These are phyloP conservation scores for Lycium barbarum DNA, from an alignment of 257 asterid species.

Conservation along the genomic window DNA sequence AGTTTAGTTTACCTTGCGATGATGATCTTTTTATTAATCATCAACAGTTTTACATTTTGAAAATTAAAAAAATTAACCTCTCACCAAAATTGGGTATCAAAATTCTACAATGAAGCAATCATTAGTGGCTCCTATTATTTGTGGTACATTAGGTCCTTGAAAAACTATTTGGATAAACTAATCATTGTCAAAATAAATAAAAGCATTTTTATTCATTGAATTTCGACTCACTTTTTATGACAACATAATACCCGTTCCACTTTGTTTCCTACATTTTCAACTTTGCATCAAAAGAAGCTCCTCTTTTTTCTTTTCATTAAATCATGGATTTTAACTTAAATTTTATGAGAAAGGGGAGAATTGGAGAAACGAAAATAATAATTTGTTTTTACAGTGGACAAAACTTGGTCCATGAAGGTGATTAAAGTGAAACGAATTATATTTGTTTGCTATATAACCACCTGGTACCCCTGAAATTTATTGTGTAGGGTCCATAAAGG, in stretches of 20 bases:
- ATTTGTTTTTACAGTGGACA: not conserved
- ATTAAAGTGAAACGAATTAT: too few relatives aligned
- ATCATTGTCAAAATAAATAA: slow-evolving; percentile 20
- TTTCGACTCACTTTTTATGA: not conserved
- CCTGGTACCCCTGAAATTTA: too few relatives aligned
- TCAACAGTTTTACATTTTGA: not conserved
- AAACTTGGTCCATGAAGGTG: too few relatives aligned
- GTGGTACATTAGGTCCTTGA: not conserved
- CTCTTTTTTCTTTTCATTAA: too few relatives aligned
- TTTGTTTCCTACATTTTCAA: not conserved
- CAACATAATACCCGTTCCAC: not conserved
- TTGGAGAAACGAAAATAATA: not conserved
- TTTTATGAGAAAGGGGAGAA: too few relatives aligned
- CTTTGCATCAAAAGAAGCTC: not conserved
- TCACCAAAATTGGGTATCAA: not conserved
- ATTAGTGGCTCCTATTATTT: not conserved
- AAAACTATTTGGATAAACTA: not conserved
- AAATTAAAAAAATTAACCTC: not conserved
- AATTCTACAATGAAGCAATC: slow-evolving; percentile 8
- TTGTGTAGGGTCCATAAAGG: fast-evolving
- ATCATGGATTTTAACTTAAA: too few relatives aligned
- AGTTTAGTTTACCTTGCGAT: not conserved
- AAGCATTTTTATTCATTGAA: slow-evolving; percentile 20
- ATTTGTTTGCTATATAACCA: too few relatives aligned
- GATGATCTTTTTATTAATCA: too few relatives aligned